Base-by-base conservation (phyloP, 192 early-diverging fungal species). In the Backusella parvicylindrica region DNA sequence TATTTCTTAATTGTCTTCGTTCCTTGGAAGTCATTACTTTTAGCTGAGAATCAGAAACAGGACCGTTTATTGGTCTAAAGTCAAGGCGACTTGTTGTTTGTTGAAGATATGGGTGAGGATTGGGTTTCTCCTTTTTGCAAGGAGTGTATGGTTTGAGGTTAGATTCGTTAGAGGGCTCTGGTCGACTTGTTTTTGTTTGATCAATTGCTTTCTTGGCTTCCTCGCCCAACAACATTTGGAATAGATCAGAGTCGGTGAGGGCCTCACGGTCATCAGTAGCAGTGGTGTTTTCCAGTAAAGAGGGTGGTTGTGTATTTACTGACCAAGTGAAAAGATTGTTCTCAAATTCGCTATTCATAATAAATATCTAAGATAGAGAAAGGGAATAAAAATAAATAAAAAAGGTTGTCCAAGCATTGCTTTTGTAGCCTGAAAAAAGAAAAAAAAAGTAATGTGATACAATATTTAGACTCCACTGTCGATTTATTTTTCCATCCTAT, bases 1-100 rank as follows among this genome's bases (percentile, higher is more conserved):
- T 93, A 83, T 93, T 93, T 73, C 92, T 79, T 74, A 92, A 80
- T 79, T 91, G 90, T 41, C 92, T 83, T 26, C 90, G 84, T 79
- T 93, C 89, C 72, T 88, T 91, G 6, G 86, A 80, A 12, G 86
- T 74, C 76, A 92, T 84, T 23, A 82, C 83, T 49, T 90, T 91
- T 68, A 90, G 75, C 73, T 93, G 89, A 60, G 71, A 65, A 26
- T 72, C 64, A 28, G 76, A 36, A 49, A 64, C 64, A 43, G 28
- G 40, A 28, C 47, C 68, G 47, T 70, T 47, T 23, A 41, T 70
- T 12, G 68, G 41, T 70, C 68, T 41, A 30, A 70, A 70, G 15
- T 70, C 68, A 6, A 70, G 37, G 18, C 41, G 37, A n/a, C 68
- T 16, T 16, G 68, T 70, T 30, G 68, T 68, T 38, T 33, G 36